phyloP scores from a whole-genome alignment of 179 eudicot species.

The Spergularia azorica region DNA sequence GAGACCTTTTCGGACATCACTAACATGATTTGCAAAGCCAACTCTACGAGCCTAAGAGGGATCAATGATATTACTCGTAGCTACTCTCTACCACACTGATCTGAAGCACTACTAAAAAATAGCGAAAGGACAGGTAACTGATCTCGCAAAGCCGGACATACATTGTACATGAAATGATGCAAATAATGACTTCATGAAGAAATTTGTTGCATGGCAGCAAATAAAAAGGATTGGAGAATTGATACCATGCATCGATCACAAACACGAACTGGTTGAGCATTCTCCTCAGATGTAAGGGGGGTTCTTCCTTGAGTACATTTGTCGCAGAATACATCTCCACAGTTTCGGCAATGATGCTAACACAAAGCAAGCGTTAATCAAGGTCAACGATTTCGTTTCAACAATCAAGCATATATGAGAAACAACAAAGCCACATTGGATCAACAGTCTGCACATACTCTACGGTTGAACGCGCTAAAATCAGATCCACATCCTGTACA shows the following conservation, averaged over 20 bases:
- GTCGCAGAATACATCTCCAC: conserved; percentile 95
- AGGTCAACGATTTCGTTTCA: neutral
- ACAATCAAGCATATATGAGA: neutral
- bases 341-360: conserved; percentile 95
- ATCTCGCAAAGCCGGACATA: neutral
- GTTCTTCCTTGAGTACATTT: conserved; percentile 96
- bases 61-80: neutral
- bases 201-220: neutral
- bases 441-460: conserved; percentile 41
- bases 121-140: neutral
- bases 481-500: conserved; percentile 75
- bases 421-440: conserved; percentile 12
- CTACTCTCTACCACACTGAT: neutral
- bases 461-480: conserved; percentile 79
- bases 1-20: neutral
- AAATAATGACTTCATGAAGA: neutral
- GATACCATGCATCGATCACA: conserved; percentile 93
- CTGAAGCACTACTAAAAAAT: neutral
- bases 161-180: neutral
- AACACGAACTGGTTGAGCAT: conserved; percentile 82
- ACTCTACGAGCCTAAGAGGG: neutral
- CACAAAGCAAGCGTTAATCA: conserved; percentile 18
- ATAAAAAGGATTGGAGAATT: neutral
- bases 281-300: conserved; percentile 71
- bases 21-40: neutral